Percentiles rank a stretch among this genome's conserved stretches.
Evolutionary conservation across 2,329 filamentous ascomycete species (phyloP).

Genomic region (Claviceps sorghi): DNA sequence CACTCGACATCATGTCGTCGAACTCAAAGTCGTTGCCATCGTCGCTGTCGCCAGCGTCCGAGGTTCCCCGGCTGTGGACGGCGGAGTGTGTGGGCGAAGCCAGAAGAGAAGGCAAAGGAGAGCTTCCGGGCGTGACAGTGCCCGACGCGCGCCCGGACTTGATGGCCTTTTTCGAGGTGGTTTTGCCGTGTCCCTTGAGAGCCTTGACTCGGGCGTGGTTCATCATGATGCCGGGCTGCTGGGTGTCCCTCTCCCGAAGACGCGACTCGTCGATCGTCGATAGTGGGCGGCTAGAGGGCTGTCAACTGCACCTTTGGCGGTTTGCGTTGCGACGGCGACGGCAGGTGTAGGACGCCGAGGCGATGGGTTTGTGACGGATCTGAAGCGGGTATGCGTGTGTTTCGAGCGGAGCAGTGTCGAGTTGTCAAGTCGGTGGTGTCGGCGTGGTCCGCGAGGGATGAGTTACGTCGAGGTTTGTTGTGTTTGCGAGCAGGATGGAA

Average conservation of each 20-base stretch:
- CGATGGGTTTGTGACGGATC: background rate
- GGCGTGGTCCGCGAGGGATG: background rate
- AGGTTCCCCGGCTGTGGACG: constrained; percentile 45
- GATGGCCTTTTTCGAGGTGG: constrained; percentile 51
- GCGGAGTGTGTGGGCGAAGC: constrained; percentile 46
- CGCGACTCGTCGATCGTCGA: too few relatives aligned
- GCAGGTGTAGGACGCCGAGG: background rate
- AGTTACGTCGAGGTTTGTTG: background rate
- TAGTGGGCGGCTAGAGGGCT: background rate
- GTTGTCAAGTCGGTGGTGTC: constrained; percentile 3
- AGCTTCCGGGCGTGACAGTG: constrained; percentile 40
- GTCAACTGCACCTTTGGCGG: too few relatives aligned
- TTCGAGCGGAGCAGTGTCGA: background rate
- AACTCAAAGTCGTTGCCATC: constrained; percentile 22
- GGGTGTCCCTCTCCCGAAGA: background rate
- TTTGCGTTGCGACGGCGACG: too few relatives aligned
- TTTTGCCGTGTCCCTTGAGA: constrained; percentile 56
- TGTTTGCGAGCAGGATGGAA: background rate
- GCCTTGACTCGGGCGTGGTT: constrained; percentile 53
- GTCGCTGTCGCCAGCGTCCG: constrained; percentile 44
- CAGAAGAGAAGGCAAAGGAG: constrained; percentile 41
- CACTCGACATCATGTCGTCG: constrained; percentile 30
- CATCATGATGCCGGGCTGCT: constrained; percentile 28
- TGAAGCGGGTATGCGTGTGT: background rate
- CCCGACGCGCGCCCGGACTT: constrained; percentile 45